Evolutionary conservation across 1,284 basidiomycete species (phyloP), one percentile per base, ranked within the genome.

Genomic region (Pseudozyma sp.): DNA sequence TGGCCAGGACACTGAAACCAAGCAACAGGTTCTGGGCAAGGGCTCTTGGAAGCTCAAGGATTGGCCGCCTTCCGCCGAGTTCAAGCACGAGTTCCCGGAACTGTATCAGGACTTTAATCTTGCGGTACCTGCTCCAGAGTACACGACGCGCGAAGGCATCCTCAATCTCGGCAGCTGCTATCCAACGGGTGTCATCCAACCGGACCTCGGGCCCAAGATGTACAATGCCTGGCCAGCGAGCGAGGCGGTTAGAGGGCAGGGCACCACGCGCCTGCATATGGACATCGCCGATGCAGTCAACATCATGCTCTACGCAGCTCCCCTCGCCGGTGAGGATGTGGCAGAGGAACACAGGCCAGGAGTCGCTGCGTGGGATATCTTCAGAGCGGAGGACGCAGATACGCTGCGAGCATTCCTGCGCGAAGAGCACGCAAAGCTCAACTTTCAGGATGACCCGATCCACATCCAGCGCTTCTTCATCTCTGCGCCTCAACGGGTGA

Each of bases 281-380:
- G 94, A 97, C 85, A 94, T 96, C 88, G 94, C 94, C 0, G 94
- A 97, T 80, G 94, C 94, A 1, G 87, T 97, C 68, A 97, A 97
- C 84, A 89, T 97, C 76, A 94, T 97, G 72, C 73, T 80, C 11
- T 47, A 77, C 55, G 67, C 80, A 17, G 50, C 64, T 17, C 55
- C 58, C 31, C 60, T 48, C 8, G 30, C 34, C 8, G 63, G 58
- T 19, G 73, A 54, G 39, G 76, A 69, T 37, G 58, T 75, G 0
- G 58, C 66, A 45, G 67, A 54, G 30, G 45, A 64, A 19, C 71
- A 69, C 33, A 46, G 11, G n/a, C 88, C 89, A 1, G 94, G 94
- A 1, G 91, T 89, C 70, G 95, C 95, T 0, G 92, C 90, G 0
- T 98, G 95, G 95, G 94, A 97, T 81, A 87, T 98, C 48, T 97